A percentile compares a stretch with the other conserved stretches of the same genome.
These are phyloP conservation scores for Saccharum hybrid DNA, from an alignment of 202 grass and related monocot species.

Conservation along the genomic window DNA sequence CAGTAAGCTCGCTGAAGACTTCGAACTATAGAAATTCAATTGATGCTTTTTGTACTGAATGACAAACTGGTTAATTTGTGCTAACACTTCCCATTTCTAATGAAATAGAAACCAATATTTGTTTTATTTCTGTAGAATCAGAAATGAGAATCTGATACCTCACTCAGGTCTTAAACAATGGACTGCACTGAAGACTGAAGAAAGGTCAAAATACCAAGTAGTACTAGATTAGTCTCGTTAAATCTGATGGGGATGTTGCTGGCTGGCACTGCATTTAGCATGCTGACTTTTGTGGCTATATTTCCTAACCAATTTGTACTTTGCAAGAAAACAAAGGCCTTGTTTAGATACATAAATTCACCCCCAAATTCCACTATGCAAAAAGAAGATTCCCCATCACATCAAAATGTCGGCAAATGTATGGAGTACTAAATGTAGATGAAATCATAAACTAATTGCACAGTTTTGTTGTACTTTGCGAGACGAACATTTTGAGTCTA, in stretches of 20 bases:
- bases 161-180: constrained; percentile 1
- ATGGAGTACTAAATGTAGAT: no score
- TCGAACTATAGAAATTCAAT: neutral
- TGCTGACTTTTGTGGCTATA: no score
- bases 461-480: no score
- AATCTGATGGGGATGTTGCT: constrained; percentile 26
- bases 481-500: no score
- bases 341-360: no score
- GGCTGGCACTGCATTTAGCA: constrained; percentile 30
- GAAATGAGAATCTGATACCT: neutral
- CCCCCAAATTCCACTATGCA: no score
- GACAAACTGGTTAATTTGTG: neutral
- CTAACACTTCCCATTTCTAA: neutral
- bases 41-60: constrained; percentile 6
- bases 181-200: neutral
- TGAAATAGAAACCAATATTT: neutral
- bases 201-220: constrained; percentile 21
- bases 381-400: no score
- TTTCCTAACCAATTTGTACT: no score
- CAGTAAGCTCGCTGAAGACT: neutral
- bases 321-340: neutral
- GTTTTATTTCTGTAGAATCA: neutral
- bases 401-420: no score
- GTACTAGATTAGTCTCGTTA: neutral
- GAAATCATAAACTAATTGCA: no score